phyloP scores from a whole-genome alignment of 306 rosid species.

The Cyclanthera cordifolia region DNA sequence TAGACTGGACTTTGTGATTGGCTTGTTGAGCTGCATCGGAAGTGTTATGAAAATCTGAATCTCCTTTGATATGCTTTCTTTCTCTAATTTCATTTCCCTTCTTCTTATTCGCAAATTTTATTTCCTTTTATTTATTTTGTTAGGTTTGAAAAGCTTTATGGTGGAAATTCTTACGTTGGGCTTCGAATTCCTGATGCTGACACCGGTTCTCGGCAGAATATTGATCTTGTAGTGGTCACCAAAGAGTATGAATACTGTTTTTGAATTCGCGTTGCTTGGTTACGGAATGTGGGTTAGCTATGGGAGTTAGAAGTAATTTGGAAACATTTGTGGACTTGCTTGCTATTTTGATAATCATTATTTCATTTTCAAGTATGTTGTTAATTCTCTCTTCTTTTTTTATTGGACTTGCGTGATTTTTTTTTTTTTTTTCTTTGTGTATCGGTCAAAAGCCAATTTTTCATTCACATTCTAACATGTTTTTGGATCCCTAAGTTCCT shows the following conservation, averaged over 20 bases:
- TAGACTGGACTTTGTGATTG: background rate
- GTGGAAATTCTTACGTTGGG: conserved; percentile 59
- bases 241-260: conserved; percentile 30
- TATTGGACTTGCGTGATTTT: background rate
- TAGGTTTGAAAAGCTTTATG: conserved; percentile 62
- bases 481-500: too few relatives aligned
- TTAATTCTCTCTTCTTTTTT: too few relatives aligned
- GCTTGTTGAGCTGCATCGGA: background rate
- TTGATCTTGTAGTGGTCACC: conserved; percentile 59
- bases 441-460: background rate
- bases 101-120: background rate
- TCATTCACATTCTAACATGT: background rate
- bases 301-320: background rate
- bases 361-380: background rate
- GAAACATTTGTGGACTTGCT: background rate
- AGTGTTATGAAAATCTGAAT: background rate
- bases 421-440: background rate
- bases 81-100: background rate
- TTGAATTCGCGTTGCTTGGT: background rate
- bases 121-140: background rate
- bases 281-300: background rate
- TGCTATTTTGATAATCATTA: background rate
- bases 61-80: background rate
- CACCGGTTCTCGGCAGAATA: conserved; percentile 48
- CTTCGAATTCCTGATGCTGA: conserved; percentile 96